Percentiles rank a stretch among this genome's conserved stretches.
phyloP scores from a whole-genome alignment of 805 yeast genomes.

The Myxozyma udenii region DNA sequence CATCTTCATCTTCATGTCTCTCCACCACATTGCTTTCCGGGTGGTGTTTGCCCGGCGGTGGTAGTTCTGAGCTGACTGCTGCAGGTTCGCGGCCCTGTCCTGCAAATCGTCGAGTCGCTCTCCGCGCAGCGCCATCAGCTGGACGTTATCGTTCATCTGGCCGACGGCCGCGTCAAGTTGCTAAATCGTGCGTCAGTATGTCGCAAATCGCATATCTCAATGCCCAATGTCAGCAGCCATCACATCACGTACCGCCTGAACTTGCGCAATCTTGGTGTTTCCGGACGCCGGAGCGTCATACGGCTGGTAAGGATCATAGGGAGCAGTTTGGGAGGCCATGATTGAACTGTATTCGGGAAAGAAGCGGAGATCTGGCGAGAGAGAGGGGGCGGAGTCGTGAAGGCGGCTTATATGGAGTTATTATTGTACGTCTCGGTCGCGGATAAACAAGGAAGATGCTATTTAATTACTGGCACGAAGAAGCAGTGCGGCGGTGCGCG shows the following conservation, averaged over 20 bases:
- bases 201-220: background rate
- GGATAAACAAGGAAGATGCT: too few relatives aligned
- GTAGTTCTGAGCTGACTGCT: slow-evolving; percentile 89
- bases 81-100: slow-evolving; percentile 88
- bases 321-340: slow-evolving; percentile 37
- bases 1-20: slow-evolving; percentile 93
- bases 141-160: slow-evolving; percentile 94
- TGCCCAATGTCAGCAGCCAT: background rate
- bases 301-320: slow-evolving; percentile 85
- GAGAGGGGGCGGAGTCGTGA: background rate
- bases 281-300: slow-evolving; percentile 43
- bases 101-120: slow-evolving; percentile 89
- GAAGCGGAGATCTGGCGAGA: background rate
- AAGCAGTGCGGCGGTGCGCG: too few relatives aligned
- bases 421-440: too few relatives aligned
- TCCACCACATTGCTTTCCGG: slow-evolving; percentile 99
- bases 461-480: too few relatives aligned
- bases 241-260: slow-evolving; percentile 63
- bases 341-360: too few relatives aligned
- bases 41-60: slow-evolving; percentile 96
- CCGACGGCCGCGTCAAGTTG: slow-evolving; percentile 96
- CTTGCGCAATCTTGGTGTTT: slow-evolving; percentile 70
- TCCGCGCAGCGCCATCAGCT: slow-evolving; percentile 90
- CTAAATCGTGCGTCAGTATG: slow-evolving; percentile 34
- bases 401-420: too few relatives aligned